phyloP scores from a whole-genome alignment of 2,329 filamentous ascomycete genomes.

The Aciculosporium take region DNA sequence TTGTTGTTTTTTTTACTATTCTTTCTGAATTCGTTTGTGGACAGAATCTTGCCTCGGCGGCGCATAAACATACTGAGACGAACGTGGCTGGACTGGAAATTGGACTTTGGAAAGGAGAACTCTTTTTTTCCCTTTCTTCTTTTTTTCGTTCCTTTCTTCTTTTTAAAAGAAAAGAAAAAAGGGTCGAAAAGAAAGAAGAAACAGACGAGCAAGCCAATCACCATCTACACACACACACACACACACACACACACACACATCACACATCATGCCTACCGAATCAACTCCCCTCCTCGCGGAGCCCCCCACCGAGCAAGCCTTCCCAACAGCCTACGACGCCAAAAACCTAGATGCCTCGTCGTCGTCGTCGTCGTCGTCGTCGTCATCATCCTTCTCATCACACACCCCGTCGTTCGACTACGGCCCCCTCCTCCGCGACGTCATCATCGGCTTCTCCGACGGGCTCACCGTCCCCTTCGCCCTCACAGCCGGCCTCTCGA shows the following conservation, averaged over 20 bases:
- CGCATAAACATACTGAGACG: too few species aligned
- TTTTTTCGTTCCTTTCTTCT: too few species aligned
- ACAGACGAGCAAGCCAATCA: too few species aligned
- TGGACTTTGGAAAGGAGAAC: too few species aligned
- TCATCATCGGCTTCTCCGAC: conserved; percentile 65
- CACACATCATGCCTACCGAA: conserved; percentile 12
- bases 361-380: not conserved
- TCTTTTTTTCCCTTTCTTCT: too few species aligned
- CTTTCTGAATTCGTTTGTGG: too few species aligned
- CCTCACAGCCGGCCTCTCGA: conserved; percentile 57
- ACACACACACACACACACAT: not conserved
- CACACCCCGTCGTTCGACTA: conserved; percentile 18
- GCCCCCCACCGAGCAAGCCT: conserved; percentile 15
- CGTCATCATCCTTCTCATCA: conserved; percentile 5
- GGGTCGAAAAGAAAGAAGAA: too few species aligned
- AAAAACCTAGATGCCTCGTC: conserved; percentile 12
- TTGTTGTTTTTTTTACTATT: too few species aligned
- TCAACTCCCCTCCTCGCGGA: conserved; percentile 20
- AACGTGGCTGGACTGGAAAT: too few species aligned
- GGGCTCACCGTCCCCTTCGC: conserved; percentile 71
- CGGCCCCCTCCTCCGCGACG: conserved; percentile 40
- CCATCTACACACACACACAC: not conserved
- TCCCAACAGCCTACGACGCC: conserved; percentile 10
- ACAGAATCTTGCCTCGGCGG: too few species aligned
- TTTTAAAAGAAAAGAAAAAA: too few species aligned